Evolutionary conservation across 2,329 filamentous ascomycete species (phyloP).

Genomic region (Alternaria triticina): DNA sequence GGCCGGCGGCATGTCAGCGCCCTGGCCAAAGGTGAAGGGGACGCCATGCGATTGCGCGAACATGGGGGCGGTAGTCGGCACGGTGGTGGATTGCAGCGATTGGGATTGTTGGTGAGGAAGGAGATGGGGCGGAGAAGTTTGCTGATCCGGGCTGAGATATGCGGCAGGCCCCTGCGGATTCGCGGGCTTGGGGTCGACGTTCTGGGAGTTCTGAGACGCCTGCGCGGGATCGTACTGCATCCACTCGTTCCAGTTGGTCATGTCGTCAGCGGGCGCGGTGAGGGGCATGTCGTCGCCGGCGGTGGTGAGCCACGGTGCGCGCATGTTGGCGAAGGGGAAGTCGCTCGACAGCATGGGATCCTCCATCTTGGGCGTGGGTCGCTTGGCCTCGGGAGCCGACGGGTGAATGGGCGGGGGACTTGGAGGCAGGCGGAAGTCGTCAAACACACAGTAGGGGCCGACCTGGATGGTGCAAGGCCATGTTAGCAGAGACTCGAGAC

Average conservation of each 20-base stretch:
- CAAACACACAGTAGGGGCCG: slow-evolving; percentile 49
- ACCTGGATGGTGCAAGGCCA: slow-evolving; percentile 30
- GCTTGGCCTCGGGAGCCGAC: slow-evolving; percentile 12
- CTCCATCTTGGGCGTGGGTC: slow-evolving; percentile 35
- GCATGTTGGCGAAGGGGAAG: slow-evolving; percentile 41
- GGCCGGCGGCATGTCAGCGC: slow-evolving; percentile 37
- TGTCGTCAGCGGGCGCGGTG: slow-evolving; percentile 37
- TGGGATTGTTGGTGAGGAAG: slow-evolving; percentile 37
- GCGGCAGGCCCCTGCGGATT: slow-evolving; percentile 36
- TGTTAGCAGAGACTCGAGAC: slow-evolving; percentile 32
- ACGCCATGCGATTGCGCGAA: slow-evolving; percentile 23
- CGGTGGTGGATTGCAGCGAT: slow-evolving; percentile 23
- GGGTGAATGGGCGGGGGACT: slow-evolving; percentile 23
- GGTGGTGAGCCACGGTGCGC: slow-evolving; percentile 45
- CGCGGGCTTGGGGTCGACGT: slow-evolving; percentile 28
- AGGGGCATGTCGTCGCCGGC: slow-evolving; percentile 43
- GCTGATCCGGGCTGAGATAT: slow-evolving; percentile 35
- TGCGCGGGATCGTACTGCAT: slow-evolving; percentile 55
- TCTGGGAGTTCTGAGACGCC: slow-evolving; percentile 35
- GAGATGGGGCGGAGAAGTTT: slow-evolving; percentile 34
- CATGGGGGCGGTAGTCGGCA: slow-evolving; percentile 33
- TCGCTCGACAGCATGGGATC: slow-evolving; percentile 44
- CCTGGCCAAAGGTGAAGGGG: slow-evolving; percentile 45
- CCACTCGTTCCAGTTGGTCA: slow-evolving; percentile 55
- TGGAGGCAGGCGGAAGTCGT: slow-evolving; percentile 39